These are phyloP conservation scores for Cylindrotheca closterium DNA, from an alignment of 108 stramenopile genomes.

Conservation along the genomic window DNA sequence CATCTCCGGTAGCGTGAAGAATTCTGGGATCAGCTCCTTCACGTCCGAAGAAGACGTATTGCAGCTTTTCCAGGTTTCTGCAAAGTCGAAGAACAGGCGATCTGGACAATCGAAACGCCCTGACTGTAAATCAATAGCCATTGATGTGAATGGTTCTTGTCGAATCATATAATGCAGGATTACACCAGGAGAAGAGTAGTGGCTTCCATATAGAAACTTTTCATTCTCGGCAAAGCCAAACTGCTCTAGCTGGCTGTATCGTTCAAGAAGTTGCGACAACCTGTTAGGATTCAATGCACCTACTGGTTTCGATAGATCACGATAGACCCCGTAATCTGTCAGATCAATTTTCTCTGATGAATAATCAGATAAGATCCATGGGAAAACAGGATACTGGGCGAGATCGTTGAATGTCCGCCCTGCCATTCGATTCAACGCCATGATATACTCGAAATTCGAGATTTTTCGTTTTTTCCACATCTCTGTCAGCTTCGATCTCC, in stretches of 20 bases:
- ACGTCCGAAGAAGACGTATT: constrained; percentile 82
- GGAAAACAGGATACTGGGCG: constrained; percentile 96
- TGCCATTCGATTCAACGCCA: constrained; percentile 91
- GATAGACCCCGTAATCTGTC: constrained; percentile 69
- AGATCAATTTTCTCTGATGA: constrained; percentile 73
- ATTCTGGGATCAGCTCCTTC: constrained; percentile 94
- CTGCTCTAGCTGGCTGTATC: constrained; percentile 70
- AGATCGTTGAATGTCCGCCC: constrained; percentile 94
- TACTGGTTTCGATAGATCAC: constrained; percentile 93
- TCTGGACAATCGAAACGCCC: constrained; percentile 96
- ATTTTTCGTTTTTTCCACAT: constrained; percentile 79
- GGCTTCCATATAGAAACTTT: constrained; percentile 90
- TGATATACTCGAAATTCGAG: constrained; percentile 72
- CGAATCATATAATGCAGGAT: constrained; percentile 78
- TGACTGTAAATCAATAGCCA: constrained; percentile 90
- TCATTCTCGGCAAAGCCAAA: constrained; percentile 76
- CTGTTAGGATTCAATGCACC: constrained; percentile 87
- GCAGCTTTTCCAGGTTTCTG: constrained; percentile 72
- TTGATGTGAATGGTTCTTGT: constrained; percentile 89
- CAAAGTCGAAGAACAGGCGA: constrained; percentile 86
- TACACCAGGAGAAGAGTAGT: constrained; percentile 94
- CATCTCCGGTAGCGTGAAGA: constrained; percentile 88
- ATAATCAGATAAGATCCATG: constrained; percentile 95
- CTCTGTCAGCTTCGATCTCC: constrained; percentile 67
- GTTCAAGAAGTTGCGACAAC: constrained; percentile 63